These are phyloP conservation scores for Guyanaporus albipodus DNA, from an alignment of 768 basidiomycete genomes.

Conservation along the genomic window DNA sequence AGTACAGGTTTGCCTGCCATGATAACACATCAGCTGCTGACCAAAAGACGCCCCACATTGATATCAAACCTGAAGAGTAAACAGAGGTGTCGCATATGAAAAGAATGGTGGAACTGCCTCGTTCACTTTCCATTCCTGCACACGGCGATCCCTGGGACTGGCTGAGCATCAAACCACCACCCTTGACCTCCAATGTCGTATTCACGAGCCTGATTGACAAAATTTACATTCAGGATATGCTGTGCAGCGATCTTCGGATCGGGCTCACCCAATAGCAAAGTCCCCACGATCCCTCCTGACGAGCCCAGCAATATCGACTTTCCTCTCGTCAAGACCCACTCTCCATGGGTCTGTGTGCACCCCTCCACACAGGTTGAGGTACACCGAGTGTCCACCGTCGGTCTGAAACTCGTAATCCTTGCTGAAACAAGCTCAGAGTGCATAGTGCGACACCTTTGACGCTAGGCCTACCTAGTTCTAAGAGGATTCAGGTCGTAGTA, in stretches of 20 bases:
- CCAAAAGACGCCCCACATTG: background rate
- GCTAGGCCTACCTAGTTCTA: slow-evolving; percentile 45
- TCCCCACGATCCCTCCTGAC: slow-evolving; percentile 59
- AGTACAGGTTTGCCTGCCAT: slow-evolving; percentile 46
- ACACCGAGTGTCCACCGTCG: slow-evolving; percentile 42
- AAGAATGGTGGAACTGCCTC: slow-evolving; percentile 64
- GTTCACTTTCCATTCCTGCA: slow-evolving; percentile 37
- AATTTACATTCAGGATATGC: background rate
- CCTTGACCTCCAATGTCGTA: slow-evolving; percentile 54
- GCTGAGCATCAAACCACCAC: slow-evolving; percentile 51
- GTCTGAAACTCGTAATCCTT: slow-evolving; percentile 60
- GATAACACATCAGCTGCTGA: background rate
- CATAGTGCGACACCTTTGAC: background rate
- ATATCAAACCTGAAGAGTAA: slow-evolving; percentile 44
- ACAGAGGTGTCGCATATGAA: slow-evolving; percentile 74
- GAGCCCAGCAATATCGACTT: slow-evolving; percentile 57
- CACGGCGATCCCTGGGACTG: slow-evolving; percentile 66
- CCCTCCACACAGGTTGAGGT: slow-evolving; percentile 62
- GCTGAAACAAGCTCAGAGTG: slow-evolving; percentile 35
- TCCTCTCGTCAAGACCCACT: slow-evolving; percentile 43
- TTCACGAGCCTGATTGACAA: slow-evolving; percentile 38
- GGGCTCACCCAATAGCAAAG: slow-evolving; percentile 64
- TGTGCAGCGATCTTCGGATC: background rate
- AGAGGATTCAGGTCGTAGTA: slow-evolving; percentile 68
- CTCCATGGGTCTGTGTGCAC: slow-evolving; percentile 58